A percentile compares a stretch with the other conserved stretches of the same genome.
Evolutionary conservation across 371 early-diverging fungal species (phyloP).

Genomic region (Syncephalastrum sp.): DNA sequence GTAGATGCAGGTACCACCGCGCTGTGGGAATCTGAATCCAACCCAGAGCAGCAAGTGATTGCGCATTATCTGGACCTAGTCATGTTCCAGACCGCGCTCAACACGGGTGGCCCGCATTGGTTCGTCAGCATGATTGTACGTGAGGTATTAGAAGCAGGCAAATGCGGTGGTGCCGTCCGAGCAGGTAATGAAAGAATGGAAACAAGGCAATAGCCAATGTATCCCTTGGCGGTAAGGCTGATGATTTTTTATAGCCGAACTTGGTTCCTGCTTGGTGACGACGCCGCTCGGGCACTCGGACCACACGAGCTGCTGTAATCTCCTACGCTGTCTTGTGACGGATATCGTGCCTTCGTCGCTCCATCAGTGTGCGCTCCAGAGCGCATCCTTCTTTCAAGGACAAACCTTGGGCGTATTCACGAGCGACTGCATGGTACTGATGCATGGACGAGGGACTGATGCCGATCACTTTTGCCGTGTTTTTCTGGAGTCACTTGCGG

Average conservation of each 20-base stretch:
- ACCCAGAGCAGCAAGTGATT: conserved; percentile 21
- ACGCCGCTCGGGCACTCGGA: conserved; percentile 31
- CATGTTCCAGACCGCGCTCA: conserved; percentile 44
- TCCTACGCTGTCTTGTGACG: conserved; percentile 38
- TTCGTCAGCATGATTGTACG: conserved; percentile 47
- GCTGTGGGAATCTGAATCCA: conserved; percentile 26
- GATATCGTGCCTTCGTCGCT: conserved; percentile 35
- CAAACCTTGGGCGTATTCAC: conserved; percentile 54
- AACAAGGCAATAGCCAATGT: too few relatives aligned
- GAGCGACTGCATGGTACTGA: conserved; percentile 44
- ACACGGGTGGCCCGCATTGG: conserved; percentile 47
- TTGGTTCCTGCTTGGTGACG: conserved; percentile 45
- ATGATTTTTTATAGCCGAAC: conserved; percentile 29
- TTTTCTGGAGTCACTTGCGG: conserved; percentile 33
- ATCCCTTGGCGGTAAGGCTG: too few relatives aligned
- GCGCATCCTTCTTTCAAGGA: conserved; percentile 49
- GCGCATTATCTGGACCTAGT: conserved; percentile 48
- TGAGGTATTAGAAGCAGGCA: conserved; percentile 48
- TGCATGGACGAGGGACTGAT: conserved; percentile 24
- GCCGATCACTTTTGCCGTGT: conserved; percentile 17
- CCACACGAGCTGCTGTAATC: conserved; percentile 25
- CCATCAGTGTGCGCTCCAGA: conserved; percentile 18
- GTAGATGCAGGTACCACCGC: conserved; percentile 37
- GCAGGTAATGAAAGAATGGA: conserved; percentile 31
- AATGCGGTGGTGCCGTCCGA: conserved; percentile 50